Conservation (phyloP, 2,329 filamentous ascomycete genomes). For the Aspergillus cejpii region DNA sequence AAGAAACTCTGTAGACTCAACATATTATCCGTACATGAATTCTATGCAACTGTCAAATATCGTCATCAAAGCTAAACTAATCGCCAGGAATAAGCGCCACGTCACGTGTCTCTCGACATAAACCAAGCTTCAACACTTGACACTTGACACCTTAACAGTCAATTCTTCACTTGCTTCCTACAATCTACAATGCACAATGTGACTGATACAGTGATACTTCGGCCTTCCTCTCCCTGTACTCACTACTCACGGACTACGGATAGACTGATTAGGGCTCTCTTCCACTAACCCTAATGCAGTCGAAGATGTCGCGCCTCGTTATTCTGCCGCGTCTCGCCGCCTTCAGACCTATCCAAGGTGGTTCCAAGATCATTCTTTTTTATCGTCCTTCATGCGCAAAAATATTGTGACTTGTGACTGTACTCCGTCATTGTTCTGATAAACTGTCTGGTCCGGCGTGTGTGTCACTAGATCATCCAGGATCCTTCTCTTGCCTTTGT, state of each 20-base stretch:
- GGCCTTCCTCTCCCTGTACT: background rate
- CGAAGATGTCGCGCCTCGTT: slow-evolving; percentile 19
- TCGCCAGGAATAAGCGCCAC: background rate
- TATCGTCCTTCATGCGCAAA: slow-evolving; percentile 1
- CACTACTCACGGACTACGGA: background rate
- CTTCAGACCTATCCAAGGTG: slow-evolving; percentile 16
- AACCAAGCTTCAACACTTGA: background rate
- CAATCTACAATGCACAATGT: background rate
- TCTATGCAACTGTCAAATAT: too few relatives aligned
- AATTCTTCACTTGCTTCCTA: too few relatives aligned
- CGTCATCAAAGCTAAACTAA: too few relatives aligned
- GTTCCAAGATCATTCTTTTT: slow-evolving; percentile 9
- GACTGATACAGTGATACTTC: background rate
- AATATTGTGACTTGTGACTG: background rate
- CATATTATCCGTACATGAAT: too few relatives aligned
- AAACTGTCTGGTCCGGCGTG: background rate
- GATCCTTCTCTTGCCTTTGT: background rate
- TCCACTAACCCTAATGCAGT: slow-evolving; percentile 10
- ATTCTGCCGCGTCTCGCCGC: slow-evolving; percentile 32
- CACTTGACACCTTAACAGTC: too few relatives aligned
- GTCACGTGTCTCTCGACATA: background rate
- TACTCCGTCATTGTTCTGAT: background rate
- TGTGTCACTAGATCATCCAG: background rate
- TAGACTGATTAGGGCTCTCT: slow-evolving; percentile 5
- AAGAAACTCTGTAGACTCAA: too few relatives aligned